Evolutionary conservation across 192 early-diverging fungal species (phyloP).

Genomic region (Backusella psychrophila): DNA sequence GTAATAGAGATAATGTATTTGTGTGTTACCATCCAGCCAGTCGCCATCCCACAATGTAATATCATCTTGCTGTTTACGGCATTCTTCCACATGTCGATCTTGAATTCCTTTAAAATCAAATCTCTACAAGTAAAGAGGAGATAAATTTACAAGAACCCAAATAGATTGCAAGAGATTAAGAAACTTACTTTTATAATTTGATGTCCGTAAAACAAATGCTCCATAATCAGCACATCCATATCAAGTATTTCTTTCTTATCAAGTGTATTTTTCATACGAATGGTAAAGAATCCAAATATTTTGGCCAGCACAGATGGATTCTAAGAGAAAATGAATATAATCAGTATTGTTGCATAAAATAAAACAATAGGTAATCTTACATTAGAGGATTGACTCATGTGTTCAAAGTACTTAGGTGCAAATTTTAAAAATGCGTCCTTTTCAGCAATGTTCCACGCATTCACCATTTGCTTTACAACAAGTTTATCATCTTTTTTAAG

Average conservation of each 20-base stretch:
- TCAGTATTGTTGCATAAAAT: neutral
- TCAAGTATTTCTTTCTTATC: conserved; percentile 64
- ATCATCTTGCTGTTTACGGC: conserved; percentile 34
- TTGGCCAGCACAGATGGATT: conserved; percentile 78
- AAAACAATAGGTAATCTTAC: conserved; percentile 9
- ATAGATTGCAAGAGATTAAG: conserved; percentile 25
- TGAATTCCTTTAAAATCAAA: conserved; percentile 81
- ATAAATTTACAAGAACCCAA: neutral
- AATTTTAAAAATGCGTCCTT: conserved; percentile 83
- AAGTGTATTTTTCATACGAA: conserved; percentile 73
- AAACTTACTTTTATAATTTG: conserved; percentile 62
- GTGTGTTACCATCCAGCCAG: conserved; percentile 59
- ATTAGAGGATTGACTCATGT: conserved; percentile 62
- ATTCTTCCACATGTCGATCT: conserved; percentile 52
- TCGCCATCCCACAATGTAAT: conserved; percentile 67
- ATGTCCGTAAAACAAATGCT: conserved; percentile 84
- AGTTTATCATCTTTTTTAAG: conserved; percentile 71
- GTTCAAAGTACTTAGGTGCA: conserved; percentile 89
- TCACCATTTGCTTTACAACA: conserved; percentile 83
- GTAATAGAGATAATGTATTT: neutral
- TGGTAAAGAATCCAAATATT: conserved; percentile 88
- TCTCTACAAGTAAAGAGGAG: conserved; percentile 34
- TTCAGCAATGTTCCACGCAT: conserved; percentile 72
- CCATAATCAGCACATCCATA: conserved; percentile 92
- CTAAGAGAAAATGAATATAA: conserved; percentile 19